Base-by-base conservation (phyloP, 768 basidiomycete genomes). In the Lactifluus subvellereus region DNA sequence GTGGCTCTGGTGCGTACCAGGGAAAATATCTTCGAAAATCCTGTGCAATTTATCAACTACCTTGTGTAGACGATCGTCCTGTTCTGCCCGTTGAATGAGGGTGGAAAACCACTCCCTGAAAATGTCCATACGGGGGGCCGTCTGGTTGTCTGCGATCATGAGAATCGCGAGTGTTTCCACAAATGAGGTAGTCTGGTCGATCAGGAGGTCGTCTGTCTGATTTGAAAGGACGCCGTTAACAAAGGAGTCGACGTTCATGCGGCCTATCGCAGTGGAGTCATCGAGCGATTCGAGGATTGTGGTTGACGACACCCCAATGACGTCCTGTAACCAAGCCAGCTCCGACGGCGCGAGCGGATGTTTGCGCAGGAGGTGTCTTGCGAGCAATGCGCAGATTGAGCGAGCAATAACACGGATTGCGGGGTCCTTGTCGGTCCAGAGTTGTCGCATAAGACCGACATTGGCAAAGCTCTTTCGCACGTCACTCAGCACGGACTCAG, bases 61-160 rank as follows among this genome's bases (percentile, higher is more conserved):
- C 70, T 61, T 69, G 71, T 51, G 72, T 70, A 18, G 73, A 70
- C 49, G 77, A 72, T 42, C 32, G 32, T 48, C 14, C n/a, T 32
- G 4, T 35, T 55, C 54, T 56, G 42, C 27, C 18, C 56, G 45
- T 27, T 27, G 43, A 48, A 57, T 9, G 33, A 27, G 13, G 11
- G n/a, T 30, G 22, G 32, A 13, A 57, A 57, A n/a, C 33, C 22
- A 18, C 6, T 33, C 20, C 13, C 20, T 9, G 33, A 57, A 48
- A 10, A 4, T 14, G 9, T 18, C 30, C 27, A 14, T 42, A 27
- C 6, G 54, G 22, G 22, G 20, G 20, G 30, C 45, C 43, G 43
- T 37, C 18, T 48, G 11, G n/a, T 45, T 37, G 13, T 30, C 32
- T 20, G 43, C 43, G 6, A 9, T 37, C 43, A 48, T 20, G 33